Evolutionary conservation across 2,329 filamentous ascomycete genomes (phyloP).

Genomic region (Colletotrichum truncatum): DNA sequence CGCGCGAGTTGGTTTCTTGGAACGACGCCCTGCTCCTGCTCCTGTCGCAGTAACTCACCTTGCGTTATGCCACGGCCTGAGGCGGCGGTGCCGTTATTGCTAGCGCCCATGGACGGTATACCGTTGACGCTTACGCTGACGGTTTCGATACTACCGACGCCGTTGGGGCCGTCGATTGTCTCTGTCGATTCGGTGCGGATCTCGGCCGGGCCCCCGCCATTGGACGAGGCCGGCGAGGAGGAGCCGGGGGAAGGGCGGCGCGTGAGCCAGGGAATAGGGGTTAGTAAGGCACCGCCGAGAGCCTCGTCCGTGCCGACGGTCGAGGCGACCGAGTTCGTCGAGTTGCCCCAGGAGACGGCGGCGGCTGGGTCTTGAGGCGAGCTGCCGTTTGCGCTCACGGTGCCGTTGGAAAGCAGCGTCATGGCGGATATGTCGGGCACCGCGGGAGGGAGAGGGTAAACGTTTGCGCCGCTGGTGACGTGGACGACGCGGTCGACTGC

Average conservation of each 20-base stretch:
- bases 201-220: slow-evolving; percentile 48
- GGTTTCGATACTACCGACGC: slow-evolving; percentile 81
- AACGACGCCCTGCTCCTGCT: slow-evolving; percentile 83
- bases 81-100: slow-evolving; percentile 34
- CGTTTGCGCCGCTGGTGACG: slow-evolving; percentile 82
- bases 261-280: slow-evolving; percentile 90
- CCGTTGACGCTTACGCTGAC: slow-evolving; percentile 81
- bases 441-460: slow-evolving; percentile 83
- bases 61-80: slow-evolving; percentile 72
- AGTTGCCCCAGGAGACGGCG: slow-evolving; percentile 57
- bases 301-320: slow-evolving; percentile 84
- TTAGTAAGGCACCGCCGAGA: slow-evolving; percentile 88
- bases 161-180: slow-evolving; percentile 84
- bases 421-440: slow-evolving; percentile 66
- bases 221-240: slow-evolving; percentile 27
- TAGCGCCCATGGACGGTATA: slow-evolving; percentile 61
- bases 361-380: slow-evolving; percentile 42
- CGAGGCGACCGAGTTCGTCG: slow-evolving; percentile 47
- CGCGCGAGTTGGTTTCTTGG: slow-evolving; percentile 70
- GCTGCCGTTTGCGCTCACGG: slow-evolving; percentile 51
- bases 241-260: slow-evolving; percentile 38
- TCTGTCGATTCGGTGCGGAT: slow-evolving; percentile 79
- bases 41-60: slow-evolving; percentile 85
- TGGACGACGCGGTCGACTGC: slow-evolving; percentile 91
- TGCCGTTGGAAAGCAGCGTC: slow-evolving; percentile 68